Evolutionary conservation across 2,329 filamentous ascomycete genomes (phyloP).

Genomic region (Cercospora sojina): DNA sequence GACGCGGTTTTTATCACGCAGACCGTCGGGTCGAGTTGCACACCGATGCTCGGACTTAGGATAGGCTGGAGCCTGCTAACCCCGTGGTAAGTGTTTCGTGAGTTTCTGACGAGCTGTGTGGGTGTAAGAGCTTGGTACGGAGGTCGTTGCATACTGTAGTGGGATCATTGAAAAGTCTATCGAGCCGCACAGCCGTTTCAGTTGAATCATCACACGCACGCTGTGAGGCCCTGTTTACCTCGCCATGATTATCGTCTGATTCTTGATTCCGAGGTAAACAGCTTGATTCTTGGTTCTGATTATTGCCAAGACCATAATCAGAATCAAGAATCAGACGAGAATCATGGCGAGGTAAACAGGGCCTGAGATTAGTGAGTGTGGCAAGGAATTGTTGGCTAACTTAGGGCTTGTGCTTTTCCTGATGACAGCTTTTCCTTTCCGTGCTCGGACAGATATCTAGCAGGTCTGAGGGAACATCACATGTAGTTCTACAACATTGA

Average conservation of each 20-base stretch:
- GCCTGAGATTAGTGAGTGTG: no score
- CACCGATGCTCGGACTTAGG: neutral
- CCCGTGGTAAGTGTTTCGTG: neutral
- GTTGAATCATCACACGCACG: neutral
- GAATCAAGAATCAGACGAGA: no score
- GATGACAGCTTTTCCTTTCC: neutral
- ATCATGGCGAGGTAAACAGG: no score
- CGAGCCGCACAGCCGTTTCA: neutral
- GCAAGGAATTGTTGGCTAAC: neutral
- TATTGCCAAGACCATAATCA: no score
- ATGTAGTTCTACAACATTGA: neutral
- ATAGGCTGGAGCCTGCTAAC: neutral
- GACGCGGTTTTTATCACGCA: no score
- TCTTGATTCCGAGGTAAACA: no score
- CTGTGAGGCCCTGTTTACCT: no score
- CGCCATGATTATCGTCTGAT: no score
- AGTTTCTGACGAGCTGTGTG: neutral
- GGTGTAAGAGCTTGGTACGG: neutral
- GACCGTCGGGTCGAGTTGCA: neutral
- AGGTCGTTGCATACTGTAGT: neutral
- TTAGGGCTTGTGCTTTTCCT: neutral
- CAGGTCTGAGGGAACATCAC: neutral
- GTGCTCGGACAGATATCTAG: neutral
- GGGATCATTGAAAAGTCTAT: neutral
- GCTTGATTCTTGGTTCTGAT: no score